Conservation (phyloP, 2,329 filamentous ascomycete genomes). For the Cytospora piceicola region DNA sequence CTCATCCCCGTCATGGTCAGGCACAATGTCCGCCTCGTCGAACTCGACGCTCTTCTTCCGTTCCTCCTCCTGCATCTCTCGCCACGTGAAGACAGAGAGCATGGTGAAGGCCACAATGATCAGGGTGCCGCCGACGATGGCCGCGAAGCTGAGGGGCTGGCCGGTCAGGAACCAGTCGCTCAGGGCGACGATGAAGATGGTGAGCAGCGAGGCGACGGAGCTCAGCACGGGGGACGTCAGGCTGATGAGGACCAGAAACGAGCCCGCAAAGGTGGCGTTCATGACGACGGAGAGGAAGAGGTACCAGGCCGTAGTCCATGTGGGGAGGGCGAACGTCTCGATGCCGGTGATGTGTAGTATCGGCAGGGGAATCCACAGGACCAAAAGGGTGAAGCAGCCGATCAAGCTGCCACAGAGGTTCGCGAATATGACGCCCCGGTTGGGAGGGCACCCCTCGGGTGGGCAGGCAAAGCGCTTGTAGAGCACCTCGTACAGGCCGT, state of each 20-base stretch:
- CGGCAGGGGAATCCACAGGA: constrained; percentile 91
- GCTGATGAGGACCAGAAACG: constrained; percentile 89
- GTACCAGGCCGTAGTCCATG: constrained; percentile 76
- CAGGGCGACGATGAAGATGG: constrained; percentile 94
- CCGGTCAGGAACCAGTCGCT: constrained; percentile 88
- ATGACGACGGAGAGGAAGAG: constrained; percentile 79
- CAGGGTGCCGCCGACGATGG: constrained; percentile 79
- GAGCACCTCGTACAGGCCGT: constrained; percentile 95
- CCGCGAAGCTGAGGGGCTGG: constrained; percentile 71
- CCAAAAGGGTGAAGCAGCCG: constrained; percentile 79
- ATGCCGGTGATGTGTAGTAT: constrained; percentile 77
- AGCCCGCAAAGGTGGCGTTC: constrained; percentile 91
- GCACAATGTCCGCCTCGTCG: constrained; percentile 49
- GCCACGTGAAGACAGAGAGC: constrained; percentile 88
- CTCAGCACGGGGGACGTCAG: constrained; percentile 91
- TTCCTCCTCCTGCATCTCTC: constrained; percentile 87
- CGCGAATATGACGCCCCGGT: constrained; percentile 94
- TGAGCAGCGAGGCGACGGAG: constrained; percentile 89
- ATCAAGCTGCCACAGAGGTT: constrained; percentile 90
- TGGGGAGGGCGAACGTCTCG: constrained; percentile 83
- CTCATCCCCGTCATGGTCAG: constrained; percentile 44
- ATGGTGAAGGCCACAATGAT: constrained; percentile 90
- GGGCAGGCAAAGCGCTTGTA: constrained; percentile 95
- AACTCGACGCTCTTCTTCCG: constrained; percentile 58
- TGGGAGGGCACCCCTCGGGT: constrained; percentile 81